A percentile compares a stretch with the other conserved stretches of the same genome.
Evolutionary conservation across 2,329 filamentous ascomycete species (phyloP).

Genomic region (Colletotrichum eremochloae): DNA sequence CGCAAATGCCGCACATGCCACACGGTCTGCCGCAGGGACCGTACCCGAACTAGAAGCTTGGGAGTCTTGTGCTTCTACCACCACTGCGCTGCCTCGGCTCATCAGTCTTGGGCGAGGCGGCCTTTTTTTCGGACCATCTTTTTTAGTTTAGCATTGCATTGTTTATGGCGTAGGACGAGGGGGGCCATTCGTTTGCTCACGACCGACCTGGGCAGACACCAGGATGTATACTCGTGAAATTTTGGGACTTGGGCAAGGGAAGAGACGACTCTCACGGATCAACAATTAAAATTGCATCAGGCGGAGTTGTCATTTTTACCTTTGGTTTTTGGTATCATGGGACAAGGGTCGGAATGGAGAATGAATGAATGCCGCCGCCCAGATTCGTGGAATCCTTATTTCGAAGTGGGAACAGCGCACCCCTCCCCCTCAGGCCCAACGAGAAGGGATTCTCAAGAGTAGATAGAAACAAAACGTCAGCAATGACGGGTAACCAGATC

Average conservation of each 20-base stretch:
- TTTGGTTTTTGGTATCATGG: constrained; percentile 16
- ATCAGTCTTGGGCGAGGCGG: background rate
- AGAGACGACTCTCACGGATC: constrained; percentile 29
- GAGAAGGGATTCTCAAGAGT: constrained; percentile 4
- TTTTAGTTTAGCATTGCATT: constrained; percentile 40
- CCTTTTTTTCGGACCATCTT: constrained; percentile 4
- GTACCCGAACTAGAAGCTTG: constrained; percentile 52
- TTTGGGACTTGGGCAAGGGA: constrained; percentile 18
- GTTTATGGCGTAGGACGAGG: constrained; percentile 41
- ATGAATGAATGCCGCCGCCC: background rate
- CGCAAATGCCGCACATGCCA: constrained; percentile 38
- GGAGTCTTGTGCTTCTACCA: constrained; percentile 4
- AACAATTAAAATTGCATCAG: constrained; percentile 38
- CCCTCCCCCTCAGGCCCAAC: background rate
- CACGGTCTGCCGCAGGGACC: constrained; percentile 49
- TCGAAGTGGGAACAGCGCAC: background rate
- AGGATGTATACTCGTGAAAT: constrained; percentile 17
- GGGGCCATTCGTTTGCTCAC: constrained; percentile 33
- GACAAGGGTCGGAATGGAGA: background rate
- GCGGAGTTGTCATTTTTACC: constrained; percentile 32
- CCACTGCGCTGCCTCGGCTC: background rate
- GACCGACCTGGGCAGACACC: constrained; percentile 18
- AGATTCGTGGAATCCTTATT: constrained; percentile 22
- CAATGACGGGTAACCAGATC: constrained; percentile 28
- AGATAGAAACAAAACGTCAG: constrained; percentile 40